Evolutionary conservation across 371 early-diverging fungal species (phyloP), one percentile per base, ranked within the genome.

Genomic region (Apophysomyces variabilis): DNA sequence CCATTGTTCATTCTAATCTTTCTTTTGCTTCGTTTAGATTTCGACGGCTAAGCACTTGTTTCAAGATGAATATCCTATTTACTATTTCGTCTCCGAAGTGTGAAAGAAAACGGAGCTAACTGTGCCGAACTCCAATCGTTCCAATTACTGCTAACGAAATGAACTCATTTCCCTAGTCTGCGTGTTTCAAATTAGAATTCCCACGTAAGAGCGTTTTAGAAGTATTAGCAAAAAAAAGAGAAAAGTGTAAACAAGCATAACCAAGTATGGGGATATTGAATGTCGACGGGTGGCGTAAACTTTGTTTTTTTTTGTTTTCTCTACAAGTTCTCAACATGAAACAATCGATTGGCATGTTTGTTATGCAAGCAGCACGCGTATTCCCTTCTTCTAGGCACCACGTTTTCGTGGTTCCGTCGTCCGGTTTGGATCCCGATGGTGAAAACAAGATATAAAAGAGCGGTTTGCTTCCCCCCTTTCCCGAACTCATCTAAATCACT

Each of bases 241-340:
- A 26, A 26, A 26, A 26, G 32, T 26, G 32, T 26, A 47, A n/a
- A 47, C n/a, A n/a, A 18, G 9, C 54, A 50, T 50, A 50, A 21
- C 54, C 54, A 50, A 21, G 54, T 50, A 50, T 50, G 54, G 54
- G 21, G 54, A 50, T 50, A 50, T 50, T 50, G 54, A 50, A 50
- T 50, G 54, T 50, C 54, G 54, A 50, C 54, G 54, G 54, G 54
- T 50, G 54, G 54, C 54, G 54, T 50, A 50, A 50, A 50, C 54
- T 50, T 50, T 50, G 54, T 50, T 50, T 50, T 21, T 50, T 21
- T 21, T 21, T 50, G 26, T 26, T 26, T 26, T 26, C 21, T 50
- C 41, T 41, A 5, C 41, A 41, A 13, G 41, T 41, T 41, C 41
- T 41, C 41, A 50, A 50, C 54, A 50, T 50, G 54, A 50, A 50